phyloP scores from a whole-genome alignment of 495 filamentous ascomycete species.

The Tuber borchii region DNA sequence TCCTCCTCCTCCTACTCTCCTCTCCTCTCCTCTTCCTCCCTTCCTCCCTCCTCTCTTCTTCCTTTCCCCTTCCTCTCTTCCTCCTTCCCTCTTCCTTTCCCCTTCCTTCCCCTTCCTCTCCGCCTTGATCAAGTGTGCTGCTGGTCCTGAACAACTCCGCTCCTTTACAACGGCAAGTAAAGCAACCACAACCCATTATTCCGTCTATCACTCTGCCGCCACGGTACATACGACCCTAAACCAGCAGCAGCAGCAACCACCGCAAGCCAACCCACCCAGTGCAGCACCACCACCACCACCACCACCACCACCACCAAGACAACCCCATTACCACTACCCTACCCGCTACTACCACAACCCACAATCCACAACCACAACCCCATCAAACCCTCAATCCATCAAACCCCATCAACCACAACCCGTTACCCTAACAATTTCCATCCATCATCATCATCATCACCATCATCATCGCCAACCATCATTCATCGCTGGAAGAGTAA shows the following conservation, averaged over 20 bases:
- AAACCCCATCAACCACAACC: constrained; percentile 14
- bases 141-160: constrained; percentile 26
- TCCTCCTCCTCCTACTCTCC: constrained; percentile 11
- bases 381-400: constrained; percentile 13
- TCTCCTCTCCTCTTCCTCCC: constrained; percentile 22
- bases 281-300: not conserved
- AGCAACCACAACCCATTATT: not conserved
- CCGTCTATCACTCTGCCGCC: not conserved
- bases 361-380: constrained; percentile 11
- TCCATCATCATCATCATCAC: not conserved
- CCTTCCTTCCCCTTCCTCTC: constrained; percentile 11
- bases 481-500: not conserved
- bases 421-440: not conserved
- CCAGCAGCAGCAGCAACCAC: not conserved
- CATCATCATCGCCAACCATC: not conserved
- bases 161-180: constrained; percentile 12
- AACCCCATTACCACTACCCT: constrained; percentile 17
- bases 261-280: not conserved
- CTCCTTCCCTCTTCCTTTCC: not conserved
- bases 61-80: not conserved
- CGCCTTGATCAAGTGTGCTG: constrained; percentile 28
- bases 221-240: not conserved
- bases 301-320: constrained; percentile 3
- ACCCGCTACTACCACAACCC: constrained; percentile 10
- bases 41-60: constrained; percentile 12